phyloP scores from a whole-genome alignment of 2,329 filamentous ascomycete species.

The Ilyonectria mors-panacis region DNA sequence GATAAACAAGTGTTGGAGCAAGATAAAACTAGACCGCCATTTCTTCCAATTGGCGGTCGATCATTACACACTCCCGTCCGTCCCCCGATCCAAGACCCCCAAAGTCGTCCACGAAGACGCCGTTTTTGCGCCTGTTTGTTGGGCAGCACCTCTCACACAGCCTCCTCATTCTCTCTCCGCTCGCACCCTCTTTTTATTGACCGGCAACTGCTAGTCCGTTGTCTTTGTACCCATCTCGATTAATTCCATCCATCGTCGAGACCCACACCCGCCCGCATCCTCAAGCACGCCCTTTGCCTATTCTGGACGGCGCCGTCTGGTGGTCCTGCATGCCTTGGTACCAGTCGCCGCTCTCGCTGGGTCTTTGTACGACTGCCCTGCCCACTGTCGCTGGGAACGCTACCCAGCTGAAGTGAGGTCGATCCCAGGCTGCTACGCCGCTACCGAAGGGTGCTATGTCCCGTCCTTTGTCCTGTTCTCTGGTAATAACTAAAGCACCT shows the following conservation, averaged over 20 bases:
- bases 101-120: constrained; percentile 11
- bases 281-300: constrained; percentile 40
- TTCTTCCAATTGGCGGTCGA: constrained; percentile 54
- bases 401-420: neutral
- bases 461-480: neutral
- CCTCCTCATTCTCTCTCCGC: neutral
- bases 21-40: constrained; percentile 45
- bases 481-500: neutral
- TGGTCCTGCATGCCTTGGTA: constrained; percentile 34
- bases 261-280: constrained; percentile 32
- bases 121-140: constrained; percentile 28
- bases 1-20: constrained; percentile 17
- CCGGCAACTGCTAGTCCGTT: constrained; percentile 33
- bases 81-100: constrained; percentile 15
- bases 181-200: constrained; percentile 22
- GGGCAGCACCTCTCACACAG: constrained; percentile 9
- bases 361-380: neutral
- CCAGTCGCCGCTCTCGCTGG: constrained; percentile 4
- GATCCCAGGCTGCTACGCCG: neutral
- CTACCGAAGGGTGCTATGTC: neutral
- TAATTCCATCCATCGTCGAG: constrained; percentile 19
- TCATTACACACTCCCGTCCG: constrained; percentile 47
- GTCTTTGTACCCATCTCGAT: constrained; percentile 36
- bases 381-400: constrained; percentile 1
- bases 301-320: constrained; percentile 38